A percentile compares a stretch with the other conserved stretches of the same genome.
Conservation (phyloP, 441 rosid genomes). For the Gossypium trilobum region DNA sequence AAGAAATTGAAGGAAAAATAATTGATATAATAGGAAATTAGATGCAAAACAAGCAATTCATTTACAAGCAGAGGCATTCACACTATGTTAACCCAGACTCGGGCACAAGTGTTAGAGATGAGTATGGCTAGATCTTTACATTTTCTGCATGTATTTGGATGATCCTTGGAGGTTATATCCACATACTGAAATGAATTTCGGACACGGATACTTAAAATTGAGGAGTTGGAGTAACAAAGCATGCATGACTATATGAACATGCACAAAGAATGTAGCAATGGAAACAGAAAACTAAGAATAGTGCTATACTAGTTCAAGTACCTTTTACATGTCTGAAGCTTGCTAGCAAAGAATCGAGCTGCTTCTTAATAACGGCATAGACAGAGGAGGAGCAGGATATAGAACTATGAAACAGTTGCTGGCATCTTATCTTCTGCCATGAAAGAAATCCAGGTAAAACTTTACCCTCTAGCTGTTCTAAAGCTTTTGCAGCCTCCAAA, state of each 20-base stretch:
- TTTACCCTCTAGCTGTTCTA: slow-evolving; percentile 57
- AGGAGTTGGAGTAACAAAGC: not conserved
- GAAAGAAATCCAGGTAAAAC: slow-evolving; percentile 47
- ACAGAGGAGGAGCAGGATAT: slow-evolving; percentile 47
- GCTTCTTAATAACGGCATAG: slow-evolving; percentile 44
- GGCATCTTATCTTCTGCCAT: slow-evolving; percentile 65
- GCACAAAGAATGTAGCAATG: not conserved
- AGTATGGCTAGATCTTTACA: too few relatives aligned
- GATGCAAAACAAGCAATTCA: not conserved
- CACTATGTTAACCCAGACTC: too few relatives aligned
- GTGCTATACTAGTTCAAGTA: slow-evolving; percentile 21
- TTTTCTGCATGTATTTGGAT: too few relatives aligned
- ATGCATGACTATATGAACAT: not conserved
- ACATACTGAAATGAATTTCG: too few relatives aligned
- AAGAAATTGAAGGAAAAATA: not conserved
- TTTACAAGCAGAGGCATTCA: not conserved
- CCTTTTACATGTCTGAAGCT: slow-evolving; percentile 37
- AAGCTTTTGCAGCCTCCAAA: slow-evolving; percentile 71
- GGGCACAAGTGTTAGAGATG: too few relatives aligned
- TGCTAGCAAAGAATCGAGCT: slow-evolving; percentile 33
- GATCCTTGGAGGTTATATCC: too few relatives aligned
- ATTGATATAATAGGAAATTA: not conserved
- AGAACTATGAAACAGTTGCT: slow-evolving; percentile 56
- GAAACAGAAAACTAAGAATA: not conserved
- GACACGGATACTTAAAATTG: too few relatives aligned